Conservation (phyloP, 1,284 basidiomycete genomes). For the Psilocybe mexicana region DNA sequence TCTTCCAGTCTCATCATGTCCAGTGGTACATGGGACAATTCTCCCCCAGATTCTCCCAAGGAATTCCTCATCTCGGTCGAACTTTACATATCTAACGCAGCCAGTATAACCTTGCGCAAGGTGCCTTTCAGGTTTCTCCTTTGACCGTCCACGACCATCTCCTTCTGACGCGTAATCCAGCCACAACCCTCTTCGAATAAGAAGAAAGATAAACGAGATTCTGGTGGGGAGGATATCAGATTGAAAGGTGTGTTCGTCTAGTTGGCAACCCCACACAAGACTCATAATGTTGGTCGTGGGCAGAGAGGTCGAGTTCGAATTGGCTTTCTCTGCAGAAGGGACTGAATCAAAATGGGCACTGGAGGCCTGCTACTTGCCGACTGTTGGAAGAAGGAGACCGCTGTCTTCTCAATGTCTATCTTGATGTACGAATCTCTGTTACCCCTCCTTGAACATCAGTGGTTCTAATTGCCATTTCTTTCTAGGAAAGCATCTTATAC, state of each 20-base stretch:
- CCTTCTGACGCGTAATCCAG: neutral
- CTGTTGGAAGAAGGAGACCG: slow-evolving; percentile 65
- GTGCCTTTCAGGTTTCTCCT: slow-evolving; percentile 36
- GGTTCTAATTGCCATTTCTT: slow-evolving; percentile 2
- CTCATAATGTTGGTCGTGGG: neutral
- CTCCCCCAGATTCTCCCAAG: slow-evolving; percentile 20
- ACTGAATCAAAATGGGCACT: slow-evolving; percentile 53
- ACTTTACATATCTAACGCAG: slow-evolving; percentile 61
- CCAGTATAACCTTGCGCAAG: slow-evolving; percentile 56
- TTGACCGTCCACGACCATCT: slow-evolving; percentile 11
- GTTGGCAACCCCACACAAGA: neutral
- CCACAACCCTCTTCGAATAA: slow-evolving; percentile 30
- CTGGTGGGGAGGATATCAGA: slow-evolving; percentile 46
- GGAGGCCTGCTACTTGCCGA: slow-evolving; percentile 71
- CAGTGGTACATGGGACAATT: slow-evolving; percentile 21
- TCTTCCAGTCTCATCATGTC: slow-evolving; percentile 25
- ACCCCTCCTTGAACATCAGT: neutral
- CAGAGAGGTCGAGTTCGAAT: slow-evolving; percentile 75
- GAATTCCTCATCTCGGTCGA: slow-evolving; percentile 58
- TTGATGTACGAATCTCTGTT: slow-evolving; percentile 52
- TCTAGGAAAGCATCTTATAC: slow-evolving; percentile 68
- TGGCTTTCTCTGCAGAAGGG: slow-evolving; percentile 65
- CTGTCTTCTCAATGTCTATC: slow-evolving; percentile 69
- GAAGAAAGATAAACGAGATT: slow-evolving; percentile 63
- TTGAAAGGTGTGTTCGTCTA: slow-evolving; percentile 53